Base-by-base conservation (phyloP, 2,329 filamentous ascomycete genomes). In the Microcyclosporella mali region DNA sequence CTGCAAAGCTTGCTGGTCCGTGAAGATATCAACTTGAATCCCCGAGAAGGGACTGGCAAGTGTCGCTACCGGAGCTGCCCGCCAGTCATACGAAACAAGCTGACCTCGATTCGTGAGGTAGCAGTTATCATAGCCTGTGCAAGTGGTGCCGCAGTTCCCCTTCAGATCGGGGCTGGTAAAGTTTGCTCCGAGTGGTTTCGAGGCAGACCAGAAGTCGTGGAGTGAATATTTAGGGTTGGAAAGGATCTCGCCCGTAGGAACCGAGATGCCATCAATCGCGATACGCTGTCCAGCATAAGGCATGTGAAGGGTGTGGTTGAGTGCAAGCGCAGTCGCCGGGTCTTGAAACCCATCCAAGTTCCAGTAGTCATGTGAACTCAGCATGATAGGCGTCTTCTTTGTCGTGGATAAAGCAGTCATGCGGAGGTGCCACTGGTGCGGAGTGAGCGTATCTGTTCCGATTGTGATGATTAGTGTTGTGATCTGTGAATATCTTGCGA, bases 1-100 rank as follows among this genome's bases (percentile, higher is more conserved):
- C 68, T 95, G 89, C 66, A 94, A 81, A 3, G 87, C 88, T 9
- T 85, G 79, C 69, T 95, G 88, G 68, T 95, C 87, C 6, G 82
- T 81, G 65, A 75, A 86, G 55, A 95, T 71, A 45, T 94, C 85
- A 44, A 95, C 61, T 61, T 81, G 79, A 64, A 95, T 95, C 36
- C 89, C 89, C 0, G 84, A 88, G 77, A 79, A 88, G 3, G 77
- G 72, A 29, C 82, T 85, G 2, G 79, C 79, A 19, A 95, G 70
- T 6, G 76, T 78, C 0, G 88, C 81, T 2, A 78, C 69, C 28
- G 77, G 82, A 16, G 70, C 68, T 1, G 65, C 71, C 40, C 73
- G 75, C 84, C 84, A 87, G 68, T 84, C 74, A 59, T 76, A 81
- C 2, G 73, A 64, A 1, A 71, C 75, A 17, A 73, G 64, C 36